phyloP scores from a whole-genome alignment of 1,284 basidiomycete species.

The Ceratobasidium sp. region DNA sequence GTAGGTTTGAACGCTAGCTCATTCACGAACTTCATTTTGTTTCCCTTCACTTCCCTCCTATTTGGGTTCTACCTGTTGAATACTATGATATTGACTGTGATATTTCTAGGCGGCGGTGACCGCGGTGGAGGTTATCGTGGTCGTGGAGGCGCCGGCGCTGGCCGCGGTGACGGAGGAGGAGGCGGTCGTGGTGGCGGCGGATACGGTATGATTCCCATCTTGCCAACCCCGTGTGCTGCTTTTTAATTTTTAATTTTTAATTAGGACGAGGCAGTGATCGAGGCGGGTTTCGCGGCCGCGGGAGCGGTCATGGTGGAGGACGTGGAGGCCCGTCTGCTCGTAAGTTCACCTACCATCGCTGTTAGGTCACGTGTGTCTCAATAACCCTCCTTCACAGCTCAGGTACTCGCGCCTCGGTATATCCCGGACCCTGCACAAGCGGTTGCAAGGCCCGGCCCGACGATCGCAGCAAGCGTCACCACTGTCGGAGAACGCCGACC shows the following conservation, averaged over 20 bases:
- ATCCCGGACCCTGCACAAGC: slow-evolving; percentile 1
- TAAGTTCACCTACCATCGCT: too few species aligned
- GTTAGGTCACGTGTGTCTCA: background rate
- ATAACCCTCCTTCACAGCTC: background rate
- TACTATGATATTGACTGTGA: background rate
- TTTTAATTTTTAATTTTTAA: too few species aligned
- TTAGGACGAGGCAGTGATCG: too few species aligned
- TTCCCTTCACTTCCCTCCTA: background rate
- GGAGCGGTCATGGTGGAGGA: background rate
- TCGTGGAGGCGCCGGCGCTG: background rate
- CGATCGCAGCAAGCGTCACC: background rate
- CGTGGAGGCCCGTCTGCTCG: background rate
- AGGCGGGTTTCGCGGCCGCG: background rate
- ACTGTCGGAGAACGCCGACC: slow-evolving; percentile 4
- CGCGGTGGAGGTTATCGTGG: background rate
- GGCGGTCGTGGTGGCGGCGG: background rate
- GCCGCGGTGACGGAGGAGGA: background rate
- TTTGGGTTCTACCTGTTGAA: background rate
- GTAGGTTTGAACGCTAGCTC: background rate
- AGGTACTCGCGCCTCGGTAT: background rate
- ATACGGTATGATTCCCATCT: too few species aligned
- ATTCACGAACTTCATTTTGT: too few species aligned
- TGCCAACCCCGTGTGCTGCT: too few species aligned
- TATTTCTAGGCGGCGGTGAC: background rate
- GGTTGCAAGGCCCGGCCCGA: background rate